Evolutionary conservation across 1,284 basidiomycete genomes (phyloP), one percentile per base, ranked within the genome.

Genomic region (Trichosporon faecale): DNA sequence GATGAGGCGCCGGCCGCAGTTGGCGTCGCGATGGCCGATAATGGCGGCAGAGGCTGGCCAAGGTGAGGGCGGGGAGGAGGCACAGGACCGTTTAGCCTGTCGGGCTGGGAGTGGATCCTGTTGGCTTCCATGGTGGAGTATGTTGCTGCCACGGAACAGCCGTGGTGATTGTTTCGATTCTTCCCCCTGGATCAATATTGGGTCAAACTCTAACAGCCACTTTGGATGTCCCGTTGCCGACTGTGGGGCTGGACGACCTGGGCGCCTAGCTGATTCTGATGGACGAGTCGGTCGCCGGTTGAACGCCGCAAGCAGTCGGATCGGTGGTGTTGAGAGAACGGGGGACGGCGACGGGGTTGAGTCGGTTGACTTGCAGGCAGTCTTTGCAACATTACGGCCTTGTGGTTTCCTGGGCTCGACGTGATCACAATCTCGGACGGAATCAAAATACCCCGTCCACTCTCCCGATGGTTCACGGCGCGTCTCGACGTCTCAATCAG

Each of bases 171-270:
- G 40, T 37, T 37, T 37, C 35, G 35, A 60, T 60, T 25, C 21
- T 29, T 14, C 27, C 12, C 55, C 29, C 8, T 27, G 27, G 57
- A 31, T 33, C n/a, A 18, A 61, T 61, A n/a, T 61, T n/a, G 33
- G 57, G 27, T 31, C 57, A 61, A 61, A 61, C 57, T 31, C 57
- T 61, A 61, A 61, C 57, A 61, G 57, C 57, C 57, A 61, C 57
- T 33, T 18, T 21, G 29, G 29, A 2, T 29, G 14, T 61, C 57
- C 57, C 27, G 29, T 31, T 31, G 29, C 57, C 57, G 27, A 31
- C 27, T 16, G 16, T 29, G 27, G 14, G 57, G 57, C 57, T 61
- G 29, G 29, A 31, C 57, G 29, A n/a, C 57, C 14, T n/a, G 27
- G 27, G 57, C 57, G 27, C 29, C 29, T 25, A n/a, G 49, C 57